phyloP scores from a whole-genome alignment of 257 asterid species.

The Nicotiana sylvestris region DNA sequence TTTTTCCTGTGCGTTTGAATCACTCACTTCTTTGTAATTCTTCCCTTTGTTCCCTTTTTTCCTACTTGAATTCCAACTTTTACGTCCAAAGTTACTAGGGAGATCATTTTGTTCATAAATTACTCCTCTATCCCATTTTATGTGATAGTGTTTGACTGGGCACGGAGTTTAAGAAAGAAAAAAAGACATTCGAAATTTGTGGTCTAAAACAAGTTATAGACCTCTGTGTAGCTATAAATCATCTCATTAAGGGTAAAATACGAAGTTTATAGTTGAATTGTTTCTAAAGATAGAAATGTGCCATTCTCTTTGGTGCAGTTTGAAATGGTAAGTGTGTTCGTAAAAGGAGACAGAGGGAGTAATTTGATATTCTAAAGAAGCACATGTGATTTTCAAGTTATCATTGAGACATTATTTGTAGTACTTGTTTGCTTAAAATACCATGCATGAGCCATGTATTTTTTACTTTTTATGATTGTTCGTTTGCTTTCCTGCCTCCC shows the following conservation, averaged over 20 bases:
- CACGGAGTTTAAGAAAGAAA: too few species aligned
- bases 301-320: too few species aligned
- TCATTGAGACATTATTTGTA: not conserved
- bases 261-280: too few species aligned
- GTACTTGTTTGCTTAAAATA: not conserved
- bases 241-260: too few species aligned
- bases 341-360: too few species aligned
- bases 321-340: too few species aligned
- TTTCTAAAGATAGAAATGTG: too few species aligned
- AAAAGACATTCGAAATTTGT: too few species aligned
- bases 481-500: not conserved
- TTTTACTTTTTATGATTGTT: not conserved
- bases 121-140: not conserved
- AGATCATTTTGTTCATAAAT: not conserved
- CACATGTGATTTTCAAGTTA: not conserved
- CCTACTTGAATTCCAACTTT: not conserved
- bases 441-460: not conserved
- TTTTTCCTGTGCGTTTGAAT: not conserved
- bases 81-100: not conserved
- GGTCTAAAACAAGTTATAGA: too few species aligned
- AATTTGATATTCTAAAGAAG: not conserved
- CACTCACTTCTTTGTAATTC: not conserved
- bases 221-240: too few species aligned
- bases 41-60: too few species aligned
- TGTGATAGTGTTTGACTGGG: too few species aligned